Evolutionary conservation across 257 asterid species (phyloP), one percentile per base, ranked within the genome.

Genomic region (Nicotiana noctiflora): DNA sequence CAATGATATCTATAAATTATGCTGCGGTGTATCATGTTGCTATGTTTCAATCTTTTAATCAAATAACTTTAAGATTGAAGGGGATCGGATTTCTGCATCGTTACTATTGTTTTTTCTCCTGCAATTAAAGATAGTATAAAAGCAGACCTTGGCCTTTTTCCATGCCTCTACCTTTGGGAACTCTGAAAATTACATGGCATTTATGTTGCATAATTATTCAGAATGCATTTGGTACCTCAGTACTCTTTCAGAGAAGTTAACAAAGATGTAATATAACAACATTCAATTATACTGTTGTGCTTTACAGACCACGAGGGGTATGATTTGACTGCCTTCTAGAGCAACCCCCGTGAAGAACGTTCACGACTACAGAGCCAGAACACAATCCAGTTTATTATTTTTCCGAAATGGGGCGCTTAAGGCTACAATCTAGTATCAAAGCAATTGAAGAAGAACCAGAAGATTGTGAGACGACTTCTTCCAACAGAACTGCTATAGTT

Each of bases 381-480:
- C 83, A 70, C 60, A 53, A 83, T 27, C 75, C 78, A 57, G 62
- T 62, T 77, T 65, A 66, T 59, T 77, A 76, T 79, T 77, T 77
- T 82, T 53, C 27, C 76, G 85, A 51, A 60, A 95, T 95, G 99
- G 98, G 97, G 63, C 97, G 97, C 34, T 83, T 92, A 83, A 89
- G 94, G 87, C 85, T 90, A 80, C 99, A 93, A 81, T 88, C 93
- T 81, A 90, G 87, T 88, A 95, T 95, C 83, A 93, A 92, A 37
- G 90, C 95, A 11, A 93, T 93, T 81, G 97, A 95, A 88, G 98
- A 95, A 92, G 98, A 95, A 86, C 98, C 96, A 19, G 99, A 95
- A 90, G 97, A 93, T 76, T 88, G 87, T 85, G 97, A 91, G 80
- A 81, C 87, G 66, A 87, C 89, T 77, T 85, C 94, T 84, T 83